Evolutionary conservation across 768 basidiomycete species (phyloP).

Genomic region (Rhodotorula babjevae): DNA sequence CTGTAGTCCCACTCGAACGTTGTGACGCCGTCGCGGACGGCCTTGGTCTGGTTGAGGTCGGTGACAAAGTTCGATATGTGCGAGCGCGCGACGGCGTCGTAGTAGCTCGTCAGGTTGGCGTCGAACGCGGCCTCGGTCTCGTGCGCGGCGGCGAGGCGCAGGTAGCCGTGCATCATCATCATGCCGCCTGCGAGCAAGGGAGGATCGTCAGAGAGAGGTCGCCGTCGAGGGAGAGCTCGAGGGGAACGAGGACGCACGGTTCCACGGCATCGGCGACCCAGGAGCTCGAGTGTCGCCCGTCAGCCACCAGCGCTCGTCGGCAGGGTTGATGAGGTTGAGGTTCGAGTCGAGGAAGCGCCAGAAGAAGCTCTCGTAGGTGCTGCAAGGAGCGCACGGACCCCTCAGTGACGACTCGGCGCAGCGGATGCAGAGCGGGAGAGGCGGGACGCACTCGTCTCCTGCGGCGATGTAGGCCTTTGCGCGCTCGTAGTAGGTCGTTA

Average conservation of each 20-base stretch:
- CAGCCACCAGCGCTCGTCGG: conserved; percentile 15
- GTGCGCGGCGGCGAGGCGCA: conserved; percentile 30
- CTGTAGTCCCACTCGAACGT: conserved; percentile 21
- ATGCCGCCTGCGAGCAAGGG: neutral
- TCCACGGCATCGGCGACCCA: conserved; percentile 20
- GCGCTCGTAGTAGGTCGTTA: conserved; percentile 26
- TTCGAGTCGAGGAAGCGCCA: conserved; percentile 27
- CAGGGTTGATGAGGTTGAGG: conserved; percentile 23
- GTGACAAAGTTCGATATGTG: conserved; percentile 28
- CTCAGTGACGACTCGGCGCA: neutral
- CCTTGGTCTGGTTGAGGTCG: conserved; percentile 13
- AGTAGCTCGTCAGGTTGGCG: neutral
- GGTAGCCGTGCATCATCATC: conserved; percentile 16
- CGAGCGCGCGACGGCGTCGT: conserved; percentile 10
- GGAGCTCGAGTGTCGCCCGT: conserved; percentile 13
- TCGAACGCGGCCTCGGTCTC: conserved; percentile 16
- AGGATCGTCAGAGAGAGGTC: neutral
- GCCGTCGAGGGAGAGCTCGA: no score
- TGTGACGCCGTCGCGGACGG: neutral
- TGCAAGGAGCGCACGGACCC: neutral
- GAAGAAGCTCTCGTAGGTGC: conserved; percentile 33
- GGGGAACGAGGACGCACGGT: conserved; percentile 13
- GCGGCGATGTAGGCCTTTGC: conserved; percentile 26
- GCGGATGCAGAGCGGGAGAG: no score
- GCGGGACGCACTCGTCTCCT: conserved; percentile 21